Conservation (phyloP, 2,329 filamentous ascomycete species). For the Stemphylium vesicarium region DNA sequence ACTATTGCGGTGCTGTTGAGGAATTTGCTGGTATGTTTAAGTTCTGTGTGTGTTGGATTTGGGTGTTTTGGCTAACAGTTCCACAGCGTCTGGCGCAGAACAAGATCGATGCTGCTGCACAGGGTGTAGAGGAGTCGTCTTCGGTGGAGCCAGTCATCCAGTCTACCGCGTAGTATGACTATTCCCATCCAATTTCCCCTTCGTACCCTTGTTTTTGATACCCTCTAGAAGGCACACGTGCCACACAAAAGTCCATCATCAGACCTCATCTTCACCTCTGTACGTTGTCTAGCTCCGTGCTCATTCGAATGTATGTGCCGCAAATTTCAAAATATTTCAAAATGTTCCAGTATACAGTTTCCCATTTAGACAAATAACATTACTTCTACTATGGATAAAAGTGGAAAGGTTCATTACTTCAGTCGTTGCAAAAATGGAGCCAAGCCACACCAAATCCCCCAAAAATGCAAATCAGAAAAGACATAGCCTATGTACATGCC, state of each 20-base stretch:
- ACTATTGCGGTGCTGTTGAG: conserved; percentile 90
- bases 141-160: conserved; percentile 26
- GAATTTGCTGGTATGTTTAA: conserved; percentile 77
- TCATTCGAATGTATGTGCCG: too few relatives aligned
- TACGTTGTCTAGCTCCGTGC: neutral
- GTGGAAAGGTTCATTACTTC: neutral
- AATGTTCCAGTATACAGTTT: neutral
- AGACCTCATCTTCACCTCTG: neutral
- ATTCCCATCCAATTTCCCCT: neutral
- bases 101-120: conserved; percentile 43
- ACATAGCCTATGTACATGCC: neutral
- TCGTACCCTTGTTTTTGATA: conserved; percentile 25
- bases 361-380: neutral
- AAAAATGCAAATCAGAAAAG: neutral
- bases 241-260: conserved; percentile 16
- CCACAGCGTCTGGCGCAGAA: conserved; percentile 54
- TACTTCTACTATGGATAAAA: neutral
- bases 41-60: neutral
- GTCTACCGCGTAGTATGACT: conserved; percentile 9
- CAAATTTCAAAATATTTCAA: too few relatives aligned
- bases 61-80: conserved; percentile 21
- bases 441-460: neutral
- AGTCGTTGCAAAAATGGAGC: neutral
- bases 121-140: conserved; percentile 26
- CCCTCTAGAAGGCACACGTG: conserved; percentile 33